Percentiles rank a stretch among this genome's conserved stretches.
Evolutionary conservation across 176 grass and related monocot genomes (phyloP).

Genomic region (Hsuehochloa calcarea): DNA sequence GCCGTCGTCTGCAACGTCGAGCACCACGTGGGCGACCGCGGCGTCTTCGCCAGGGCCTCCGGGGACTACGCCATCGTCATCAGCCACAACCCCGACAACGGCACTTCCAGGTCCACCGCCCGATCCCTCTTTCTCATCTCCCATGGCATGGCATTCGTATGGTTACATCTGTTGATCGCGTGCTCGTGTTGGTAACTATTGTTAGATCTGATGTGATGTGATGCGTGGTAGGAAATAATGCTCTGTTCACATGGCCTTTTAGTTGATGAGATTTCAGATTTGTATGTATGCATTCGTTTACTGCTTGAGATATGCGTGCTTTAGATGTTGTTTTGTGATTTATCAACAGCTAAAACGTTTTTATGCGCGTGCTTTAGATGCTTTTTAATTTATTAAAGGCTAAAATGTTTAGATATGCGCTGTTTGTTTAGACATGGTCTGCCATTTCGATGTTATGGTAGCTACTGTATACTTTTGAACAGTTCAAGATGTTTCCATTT

Average conservation of each 20-base stretch:
- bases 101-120: constrained; percentile 51
- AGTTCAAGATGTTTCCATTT: neutral
- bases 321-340: neutral
- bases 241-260: neutral
- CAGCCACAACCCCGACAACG: constrained; percentile 91
- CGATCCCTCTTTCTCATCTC: neutral
- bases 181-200: neutral
- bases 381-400: neutral
- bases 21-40: constrained; percentile 89
- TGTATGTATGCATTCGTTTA: neutral
- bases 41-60: constrained; percentile 68
- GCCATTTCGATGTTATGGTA: neutral
- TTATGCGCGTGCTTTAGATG: neutral
- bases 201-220: neutral
- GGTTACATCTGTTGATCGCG: neutral
- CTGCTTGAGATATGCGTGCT: neutral
- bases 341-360: neutral
- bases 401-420: neutral
- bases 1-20: constrained; percentile 93
- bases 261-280: neutral
- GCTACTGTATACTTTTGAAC: neutral
- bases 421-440: neutral
- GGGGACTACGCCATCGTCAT: constrained; percentile 93
- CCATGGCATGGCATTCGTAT: neutral
- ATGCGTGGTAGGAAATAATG: neutral